Conservation (phyloP, 23 red algal genomes). For the Agarophyton chilense region DNA sequence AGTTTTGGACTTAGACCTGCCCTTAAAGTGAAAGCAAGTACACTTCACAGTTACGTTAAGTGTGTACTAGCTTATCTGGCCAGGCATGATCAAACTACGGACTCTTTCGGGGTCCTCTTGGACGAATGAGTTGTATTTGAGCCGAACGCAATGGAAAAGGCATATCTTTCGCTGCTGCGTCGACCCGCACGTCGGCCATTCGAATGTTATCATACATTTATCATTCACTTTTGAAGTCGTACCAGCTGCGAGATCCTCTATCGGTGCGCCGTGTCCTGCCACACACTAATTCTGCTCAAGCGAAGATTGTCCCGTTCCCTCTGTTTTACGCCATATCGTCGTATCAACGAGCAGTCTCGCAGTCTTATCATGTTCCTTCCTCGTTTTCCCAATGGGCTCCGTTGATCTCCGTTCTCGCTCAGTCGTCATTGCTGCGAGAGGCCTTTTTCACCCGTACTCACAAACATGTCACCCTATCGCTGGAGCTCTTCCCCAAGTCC, state of each 20-base stretch:
- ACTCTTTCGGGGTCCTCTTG: no score
- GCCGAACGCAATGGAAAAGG: slow-evolving; percentile 27
- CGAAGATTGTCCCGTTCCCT: not conserved
- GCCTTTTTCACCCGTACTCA: slow-evolving; percentile 20
- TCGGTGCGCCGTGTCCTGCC: slow-evolving; percentile 4
- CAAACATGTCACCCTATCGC: not conserved
- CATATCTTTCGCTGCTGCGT: slow-evolving; percentile 5
- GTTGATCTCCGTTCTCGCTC: not conserved
- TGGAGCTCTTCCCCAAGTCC: not conserved
- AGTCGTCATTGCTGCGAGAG: not conserved
- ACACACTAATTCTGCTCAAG: not conserved
- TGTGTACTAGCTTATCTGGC: no score
- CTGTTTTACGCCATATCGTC: not conserved
- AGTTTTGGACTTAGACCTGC: no score
- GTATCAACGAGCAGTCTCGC: not conserved
- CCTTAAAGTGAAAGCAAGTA: no score
- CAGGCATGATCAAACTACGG: no score
- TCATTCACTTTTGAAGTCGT: not conserved
- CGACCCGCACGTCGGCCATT: not conserved
- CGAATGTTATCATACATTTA: slow-evolving; percentile 9
- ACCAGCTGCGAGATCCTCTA: slow-evolving; percentile 1
- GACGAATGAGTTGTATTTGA: slow-evolving; percentile 31
- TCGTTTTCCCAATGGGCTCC: not conserved
- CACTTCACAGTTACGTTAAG: no score
- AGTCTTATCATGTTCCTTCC: not conserved